Percentiles rank a stretch among this genome's conserved stretches.
Evolutionary conservation across 371 early-diverging fungal genomes (phyloP).

Genomic region (Fennellomyces sp.): DNA sequence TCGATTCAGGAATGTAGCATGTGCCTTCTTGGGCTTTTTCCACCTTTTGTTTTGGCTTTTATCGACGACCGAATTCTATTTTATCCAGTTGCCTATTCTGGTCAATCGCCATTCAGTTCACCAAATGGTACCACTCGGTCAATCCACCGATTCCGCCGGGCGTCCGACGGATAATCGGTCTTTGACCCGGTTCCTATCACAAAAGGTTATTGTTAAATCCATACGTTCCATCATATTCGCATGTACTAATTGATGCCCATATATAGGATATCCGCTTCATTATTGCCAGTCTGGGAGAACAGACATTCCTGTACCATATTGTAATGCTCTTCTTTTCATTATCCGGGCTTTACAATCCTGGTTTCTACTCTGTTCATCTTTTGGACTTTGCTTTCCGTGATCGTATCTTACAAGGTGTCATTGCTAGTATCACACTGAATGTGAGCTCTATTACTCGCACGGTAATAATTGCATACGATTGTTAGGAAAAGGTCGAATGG

Average conservation of each 20-base stretch:
- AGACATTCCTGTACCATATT: conserved; percentile 40
- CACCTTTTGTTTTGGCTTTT: conserved; percentile 45
- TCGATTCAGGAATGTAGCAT: conserved; percentile 1
- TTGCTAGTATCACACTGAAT: conserved; percentile 58
- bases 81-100: conserved; percentile 54
- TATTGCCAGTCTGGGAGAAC: conserved; percentile 30
- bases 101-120: conserved; percentile 38
- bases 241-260: neutral
- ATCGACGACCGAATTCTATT: conserved; percentile 50
- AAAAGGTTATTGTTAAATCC: neutral
- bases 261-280: conserved; percentile 11
- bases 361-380: conserved; percentile 52
- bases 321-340: conserved; percentile 43
- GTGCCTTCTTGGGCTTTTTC: conserved; percentile 29
- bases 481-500: no score
- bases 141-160: neutral
- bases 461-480: no score
- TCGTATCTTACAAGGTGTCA: conserved; percentile 62
- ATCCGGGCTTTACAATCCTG: conserved; percentile 41
- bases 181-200: neutral
- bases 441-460: conserved; percentile 56
- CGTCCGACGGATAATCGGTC: conserved; percentile 5
- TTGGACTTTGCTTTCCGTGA: conserved; percentile 65
- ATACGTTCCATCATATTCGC: neutral
- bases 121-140: neutral